Percentiles rank a stretch among this genome's conserved stretches.
phyloP scores from a whole-genome alignment of 495 filamentous ascomycete species.

The Aspergillus egyptiacus region DNA sequence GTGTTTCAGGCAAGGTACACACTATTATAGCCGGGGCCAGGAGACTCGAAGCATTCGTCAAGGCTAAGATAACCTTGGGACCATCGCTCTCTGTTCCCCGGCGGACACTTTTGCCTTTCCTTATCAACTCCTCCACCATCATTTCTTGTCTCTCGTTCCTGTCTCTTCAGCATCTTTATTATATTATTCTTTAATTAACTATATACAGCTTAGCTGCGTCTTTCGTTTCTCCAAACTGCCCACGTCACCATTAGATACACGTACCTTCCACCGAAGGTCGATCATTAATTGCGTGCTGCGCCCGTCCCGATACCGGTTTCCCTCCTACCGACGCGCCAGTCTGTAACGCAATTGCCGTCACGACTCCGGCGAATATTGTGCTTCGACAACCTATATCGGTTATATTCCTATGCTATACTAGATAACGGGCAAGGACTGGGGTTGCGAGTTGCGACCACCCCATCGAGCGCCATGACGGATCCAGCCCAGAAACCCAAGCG shows the following conservation, averaged over 20 bases:
- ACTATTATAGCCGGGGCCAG: too few species aligned
- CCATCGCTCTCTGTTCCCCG: neutral
- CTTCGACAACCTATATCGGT: neutral
- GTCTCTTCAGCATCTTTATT: neutral
- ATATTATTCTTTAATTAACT: neutral
- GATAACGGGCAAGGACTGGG: slow-evolving; percentile 1
- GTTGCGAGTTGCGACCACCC: slow-evolving; percentile 6
- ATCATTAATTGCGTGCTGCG: slow-evolving; percentile 2
- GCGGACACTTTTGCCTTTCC: slow-evolving; percentile 17
- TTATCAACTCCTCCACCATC: slow-evolving; percentile 4
- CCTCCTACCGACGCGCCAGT: slow-evolving; percentile 1
- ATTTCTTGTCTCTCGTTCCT: slow-evolving; percentile 1
- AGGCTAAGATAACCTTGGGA: neutral
- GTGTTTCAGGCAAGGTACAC: too few species aligned
- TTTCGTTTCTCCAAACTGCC: neutral
- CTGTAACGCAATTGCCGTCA: neutral
- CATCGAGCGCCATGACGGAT: slow-evolving; percentile 21
- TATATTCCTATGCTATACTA: slow-evolving; percentile 4
- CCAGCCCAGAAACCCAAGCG: slow-evolving; percentile 36
- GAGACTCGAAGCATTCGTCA: too few species aligned
- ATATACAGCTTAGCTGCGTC: neutral
- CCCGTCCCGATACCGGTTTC: slow-evolving; percentile 6
- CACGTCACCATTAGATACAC: neutral
- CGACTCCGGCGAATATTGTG: neutral
- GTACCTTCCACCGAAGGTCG: neutral